Evolutionary conservation across 2,329 filamentous ascomycete genomes (phyloP), one percentile per base, ranked within the genome.

Genomic region (Myriosclerotinia curreyana): DNA sequence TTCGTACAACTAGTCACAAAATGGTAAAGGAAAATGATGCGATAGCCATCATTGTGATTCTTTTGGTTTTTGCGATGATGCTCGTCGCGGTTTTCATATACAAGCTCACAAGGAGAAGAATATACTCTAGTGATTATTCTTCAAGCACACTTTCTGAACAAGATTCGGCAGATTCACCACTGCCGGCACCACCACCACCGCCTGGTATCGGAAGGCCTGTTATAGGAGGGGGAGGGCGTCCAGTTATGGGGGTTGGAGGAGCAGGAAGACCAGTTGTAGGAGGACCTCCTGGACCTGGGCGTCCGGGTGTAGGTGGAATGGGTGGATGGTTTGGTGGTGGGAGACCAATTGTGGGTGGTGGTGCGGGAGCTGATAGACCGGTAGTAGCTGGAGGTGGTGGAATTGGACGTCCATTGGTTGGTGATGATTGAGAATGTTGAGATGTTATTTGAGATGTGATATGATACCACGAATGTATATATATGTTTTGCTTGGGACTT

Each of bases 261-360:
- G 7, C 53, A 15, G 53, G 38, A 31, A 55, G 53, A 28, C 53
- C 53, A 12, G 22, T 28, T 11, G 40, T 11, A 15, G 54, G 25
- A 9, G 54, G 54, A 15, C 40, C 42, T 17, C 55, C 42, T 22
- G 40, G 40, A 14, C 17, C 28, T 22, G 54, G 54, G 28, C 42
- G 12, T 17, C 54, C 54, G 20, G 40, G 34, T 4, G 40, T 22
- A 20, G 54, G 54, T 34, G 40, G 40, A 9, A 17, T 46, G 54
- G 54, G 54, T 22, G 54, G 53, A 42, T 55, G 53, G 53, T 55
- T 55, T 42, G 38, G 53, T 42, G 53, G 53, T 20, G 53, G 52
- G 9, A 42, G 52, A 4, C 52, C 52, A 12, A 12, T 58, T 46
- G 40, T 22, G 14, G 40, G 40, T n/a, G 54, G 20, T 22, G 20